Evolutionary conservation across 768 basidiomycete genomes (phyloP).

Genomic region (Pleurotus tuoliensis): DNA sequence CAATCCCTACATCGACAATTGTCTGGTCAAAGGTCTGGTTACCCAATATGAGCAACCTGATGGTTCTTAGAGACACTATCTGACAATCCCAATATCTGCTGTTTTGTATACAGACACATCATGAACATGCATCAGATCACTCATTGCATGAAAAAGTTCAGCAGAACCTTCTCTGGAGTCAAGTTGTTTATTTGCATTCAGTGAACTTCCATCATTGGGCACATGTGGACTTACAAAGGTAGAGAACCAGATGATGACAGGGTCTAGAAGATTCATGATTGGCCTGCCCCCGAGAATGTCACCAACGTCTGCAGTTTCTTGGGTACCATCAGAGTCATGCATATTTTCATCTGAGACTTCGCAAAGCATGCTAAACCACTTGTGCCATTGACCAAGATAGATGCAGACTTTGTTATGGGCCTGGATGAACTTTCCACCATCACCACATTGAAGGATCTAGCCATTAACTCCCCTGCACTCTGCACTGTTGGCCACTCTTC

Average conservation of each 20-base stretch:
- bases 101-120: conserved; percentile 37
- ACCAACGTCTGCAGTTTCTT: conserved; percentile 20
- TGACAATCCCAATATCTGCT: conserved; percentile 27
- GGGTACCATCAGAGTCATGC: conserved; percentile 19
- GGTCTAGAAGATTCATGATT: neutral
- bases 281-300: neutral
- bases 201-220: conserved; percentile 28
- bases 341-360: conserved; percentile 28
- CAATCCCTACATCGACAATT: conserved; percentile 27
- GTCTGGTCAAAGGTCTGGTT: conserved; percentile 22
- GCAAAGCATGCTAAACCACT: conserved; percentile 17
- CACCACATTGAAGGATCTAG: too few relatives aligned
- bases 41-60: conserved; percentile 23
- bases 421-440: neutral
- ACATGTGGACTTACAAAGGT: conserved; percentile 32
- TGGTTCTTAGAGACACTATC: conserved; percentile 30
- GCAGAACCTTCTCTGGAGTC: conserved; percentile 32
- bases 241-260: neutral
- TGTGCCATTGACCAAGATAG: conserved; percentile 20
- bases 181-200: conserved; percentile 27
- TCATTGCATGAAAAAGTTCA: conserved; percentile 29
- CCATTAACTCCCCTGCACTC: too few relatives aligned
- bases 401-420: conserved; percentile 26
- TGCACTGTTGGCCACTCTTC: too few relatives aligned
- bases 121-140: conserved; percentile 29